Conservation (phyloP, 306 rosid species). For the Cucurbita argyrosperma region DNA sequence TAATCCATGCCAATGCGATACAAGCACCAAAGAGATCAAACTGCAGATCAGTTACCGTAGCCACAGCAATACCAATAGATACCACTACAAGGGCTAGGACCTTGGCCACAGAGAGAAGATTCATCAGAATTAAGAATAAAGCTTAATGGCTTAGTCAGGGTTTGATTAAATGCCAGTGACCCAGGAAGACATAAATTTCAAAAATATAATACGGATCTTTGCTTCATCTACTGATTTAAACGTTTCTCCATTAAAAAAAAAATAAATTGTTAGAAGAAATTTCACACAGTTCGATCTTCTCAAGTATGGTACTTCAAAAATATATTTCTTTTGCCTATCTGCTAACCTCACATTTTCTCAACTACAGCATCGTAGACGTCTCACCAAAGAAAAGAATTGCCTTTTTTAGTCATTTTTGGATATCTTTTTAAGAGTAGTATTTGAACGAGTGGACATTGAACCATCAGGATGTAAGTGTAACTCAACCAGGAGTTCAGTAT, state of each 20-base stretch:
- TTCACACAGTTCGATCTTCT: not conserved
- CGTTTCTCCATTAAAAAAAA: too few relatives aligned
- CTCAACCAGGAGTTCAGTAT: not conserved
- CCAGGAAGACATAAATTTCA: not conserved
- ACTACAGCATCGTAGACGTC: not conserved
- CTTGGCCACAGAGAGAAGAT: conserved; percentile 18
- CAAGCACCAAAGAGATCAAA: conserved; percentile 68
- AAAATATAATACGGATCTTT: not conserved
- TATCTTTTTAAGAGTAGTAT: not conserved
- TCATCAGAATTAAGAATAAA: not conserved
- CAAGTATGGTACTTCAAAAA: not conserved
- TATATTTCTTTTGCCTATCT: not conserved
- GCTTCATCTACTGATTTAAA: not conserved
- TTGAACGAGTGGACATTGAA: not conserved
- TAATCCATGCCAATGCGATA: conserved; percentile 67
- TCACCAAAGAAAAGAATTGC: not conserved
- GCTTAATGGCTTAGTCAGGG: not conserved
- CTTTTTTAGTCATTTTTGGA: not conserved
- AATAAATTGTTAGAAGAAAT: too few relatives aligned
- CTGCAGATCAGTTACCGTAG: conserved; percentile 73
- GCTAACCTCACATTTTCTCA: not conserved
- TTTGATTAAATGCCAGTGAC: not conserved
- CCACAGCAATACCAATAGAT: conserved; percentile 71
- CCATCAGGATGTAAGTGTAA: not conserved
- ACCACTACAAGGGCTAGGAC: conserved; percentile 52